These are phyloP conservation scores for Vicia villosa DNA, from an alignment of 306 rosid species.

Conservation along the genomic window DNA sequence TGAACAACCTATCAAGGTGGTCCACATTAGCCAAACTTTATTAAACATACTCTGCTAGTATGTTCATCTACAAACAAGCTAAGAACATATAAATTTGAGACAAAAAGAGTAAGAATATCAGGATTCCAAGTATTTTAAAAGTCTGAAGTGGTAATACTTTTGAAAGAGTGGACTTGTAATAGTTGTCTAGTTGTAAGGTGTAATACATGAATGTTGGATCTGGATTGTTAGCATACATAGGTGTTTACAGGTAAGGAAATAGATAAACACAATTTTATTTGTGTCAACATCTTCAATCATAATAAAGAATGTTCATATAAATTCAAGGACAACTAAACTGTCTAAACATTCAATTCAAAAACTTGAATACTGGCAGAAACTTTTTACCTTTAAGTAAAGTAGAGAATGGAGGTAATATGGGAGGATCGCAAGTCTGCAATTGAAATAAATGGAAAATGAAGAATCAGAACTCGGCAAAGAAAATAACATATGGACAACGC, in stretches of 20 bases:
- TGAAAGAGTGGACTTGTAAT: slow-evolving; percentile 9
- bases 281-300: slow-evolving; percentile 28
- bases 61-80: slow-evolving; percentile 11
- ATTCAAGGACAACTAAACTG: slow-evolving; percentile 7
- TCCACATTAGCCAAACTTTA: not conserved
- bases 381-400: slow-evolving; percentile 47
- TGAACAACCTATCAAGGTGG: not conserved
- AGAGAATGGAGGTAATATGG: slow-evolving; percentile 54
- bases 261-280: slow-evolving; percentile 14
- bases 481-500: not conserved
- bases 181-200: not conserved
- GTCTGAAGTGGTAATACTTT: not conserved
- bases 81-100: not conserved
- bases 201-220: slow-evolving; percentile 5
- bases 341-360: slow-evolving; percentile 12
- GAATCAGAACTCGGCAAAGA: not conserved
- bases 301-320: not conserved
- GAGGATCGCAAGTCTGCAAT: slow-evolving; percentile 54
- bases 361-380: slow-evolving; percentile 12
- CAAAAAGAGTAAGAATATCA: not conserved
- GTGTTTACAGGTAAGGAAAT: not conserved
- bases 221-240: slow-evolving; percentile 6
- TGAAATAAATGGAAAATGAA: slow-evolving; percentile 19
- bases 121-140: not conserved
- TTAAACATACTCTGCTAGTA: not conserved